These are phyloP conservation scores for Knoxdaviesia proteae DNA, from an alignment of 2,329 filamentous ascomycete species.

Conservation along the genomic window DNA sequence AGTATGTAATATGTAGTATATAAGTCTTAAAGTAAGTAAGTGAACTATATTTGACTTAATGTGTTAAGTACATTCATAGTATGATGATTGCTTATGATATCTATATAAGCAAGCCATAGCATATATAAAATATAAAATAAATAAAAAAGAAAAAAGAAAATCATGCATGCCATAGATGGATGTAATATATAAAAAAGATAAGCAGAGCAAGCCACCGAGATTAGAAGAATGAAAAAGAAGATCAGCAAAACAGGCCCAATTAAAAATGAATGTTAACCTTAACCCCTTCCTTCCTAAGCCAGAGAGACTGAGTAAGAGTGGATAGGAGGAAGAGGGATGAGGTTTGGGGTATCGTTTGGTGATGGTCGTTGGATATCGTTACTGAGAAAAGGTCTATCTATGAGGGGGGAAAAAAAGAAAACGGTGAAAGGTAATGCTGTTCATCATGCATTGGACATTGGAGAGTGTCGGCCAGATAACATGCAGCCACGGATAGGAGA, in stretches of 20 bases:
- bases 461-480: too few species aligned
- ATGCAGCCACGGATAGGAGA: neutral
- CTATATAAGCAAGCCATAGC: neutral
- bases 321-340: neutral
- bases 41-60: too few species aligned
- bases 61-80: too few species aligned
- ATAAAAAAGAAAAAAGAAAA: neutral
- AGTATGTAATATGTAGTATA: neutral
- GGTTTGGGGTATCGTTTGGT: too few species aligned
- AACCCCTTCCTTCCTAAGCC: neutral
- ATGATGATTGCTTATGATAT: too few species aligned
- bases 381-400: constrained; percentile 10
- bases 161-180: neutral
- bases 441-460: too few species aligned
- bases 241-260: neutral
- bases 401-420: constrained; percentile 2
- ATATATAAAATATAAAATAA: neutral
- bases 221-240: neutral
- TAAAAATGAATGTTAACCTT: neutral
- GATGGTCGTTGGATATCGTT: too few species aligned
- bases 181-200: neutral
- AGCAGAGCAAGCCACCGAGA: neutral
- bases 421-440: neutral
- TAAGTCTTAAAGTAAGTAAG: too few species aligned
- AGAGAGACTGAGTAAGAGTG: neutral